Conservation (phyloP, 345 rosid genomes). For the Angophora floribunda region DNA sequence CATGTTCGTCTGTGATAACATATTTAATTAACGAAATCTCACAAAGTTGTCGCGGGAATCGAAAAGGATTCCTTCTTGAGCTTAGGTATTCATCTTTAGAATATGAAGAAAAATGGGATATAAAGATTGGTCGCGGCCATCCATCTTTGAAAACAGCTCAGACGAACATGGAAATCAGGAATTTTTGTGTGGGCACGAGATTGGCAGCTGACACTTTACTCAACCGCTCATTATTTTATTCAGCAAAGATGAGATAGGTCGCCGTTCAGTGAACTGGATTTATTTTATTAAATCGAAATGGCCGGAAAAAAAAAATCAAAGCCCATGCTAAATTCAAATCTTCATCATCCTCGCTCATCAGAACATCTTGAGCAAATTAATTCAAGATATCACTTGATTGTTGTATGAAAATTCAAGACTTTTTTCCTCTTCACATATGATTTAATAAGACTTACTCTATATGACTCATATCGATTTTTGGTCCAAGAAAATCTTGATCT, state of each 20-base stretch:
- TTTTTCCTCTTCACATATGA: neutral
- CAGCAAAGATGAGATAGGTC: neutral
- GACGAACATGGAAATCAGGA: neutral
- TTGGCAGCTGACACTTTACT: neutral
- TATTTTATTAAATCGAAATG: neutral
- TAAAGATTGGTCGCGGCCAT: neutral
- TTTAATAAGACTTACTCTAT: neutral
- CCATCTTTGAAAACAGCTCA: neutral
- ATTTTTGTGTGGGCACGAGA: neutral
- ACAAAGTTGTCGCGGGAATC: neutral
- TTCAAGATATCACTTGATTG: neutral
- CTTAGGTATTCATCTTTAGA: neutral
- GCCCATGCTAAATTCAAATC: neutral
- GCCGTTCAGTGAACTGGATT: neutral
- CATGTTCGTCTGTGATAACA: neutral
- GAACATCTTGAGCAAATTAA: neutral
- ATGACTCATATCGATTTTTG: neutral
- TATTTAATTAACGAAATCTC: neutral
- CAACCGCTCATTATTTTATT: neutral
- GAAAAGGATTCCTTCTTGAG: neutral
- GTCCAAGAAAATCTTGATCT: neutral
- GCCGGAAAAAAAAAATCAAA: neutral
- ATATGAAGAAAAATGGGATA: neutral
- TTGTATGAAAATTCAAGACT: neutral
- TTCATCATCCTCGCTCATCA: neutral